These are phyloP conservation scores for Lactarius quietus DNA, from an alignment of 768 basidiomycete genomes.

Conservation along the genomic window DNA sequence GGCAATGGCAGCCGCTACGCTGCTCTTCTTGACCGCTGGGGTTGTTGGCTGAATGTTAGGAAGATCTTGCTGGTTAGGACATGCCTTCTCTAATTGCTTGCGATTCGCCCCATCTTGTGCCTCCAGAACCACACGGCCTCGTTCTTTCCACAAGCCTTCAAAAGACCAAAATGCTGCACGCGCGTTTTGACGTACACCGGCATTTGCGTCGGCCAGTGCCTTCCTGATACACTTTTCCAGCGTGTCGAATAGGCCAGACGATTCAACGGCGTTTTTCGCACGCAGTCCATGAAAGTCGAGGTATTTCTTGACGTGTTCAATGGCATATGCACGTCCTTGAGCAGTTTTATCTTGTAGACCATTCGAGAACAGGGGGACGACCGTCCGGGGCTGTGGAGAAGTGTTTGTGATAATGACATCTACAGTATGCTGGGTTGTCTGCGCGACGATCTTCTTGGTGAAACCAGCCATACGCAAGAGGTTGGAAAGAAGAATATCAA, in stretches of 20 bases:
- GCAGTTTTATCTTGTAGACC: constrained; percentile 77
- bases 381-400: constrained; percentile 63
- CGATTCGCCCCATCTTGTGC: constrained; percentile 61
- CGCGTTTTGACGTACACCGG: constrained; percentile 69
- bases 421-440: constrained; percentile 76
- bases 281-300: constrained; percentile 68
- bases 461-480: constrained; percentile 83
- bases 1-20: constrained; percentile 82
- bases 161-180: constrained; percentile 80
- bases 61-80: constrained; percentile 54
- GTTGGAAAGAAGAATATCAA: constrained; percentile 71
- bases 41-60: constrained; percentile 40
- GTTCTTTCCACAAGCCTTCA: constrained; percentile 68
- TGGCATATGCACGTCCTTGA: constrained; percentile 62
- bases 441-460: constrained; percentile 89
- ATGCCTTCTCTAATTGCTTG: constrained; percentile 84
- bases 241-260: constrained; percentile 59
- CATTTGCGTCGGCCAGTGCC: constrained; percentile 73
- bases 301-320: constrained; percentile 71
- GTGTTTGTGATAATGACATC: constrained; percentile 64
- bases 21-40: constrained; percentile 67
- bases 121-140: constrained; percentile 60
- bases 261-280: constrained; percentile 64
- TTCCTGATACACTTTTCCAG: constrained; percentile 74
- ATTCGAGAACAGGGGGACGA: constrained; percentile 65